A percentile compares a stretch with the other conserved stretches of the same genome.
These are phyloP conservation scores for Rhodomyrtus tomentosa DNA, from an alignment of 345 rosid genomes.

Conservation along the genomic window DNA sequence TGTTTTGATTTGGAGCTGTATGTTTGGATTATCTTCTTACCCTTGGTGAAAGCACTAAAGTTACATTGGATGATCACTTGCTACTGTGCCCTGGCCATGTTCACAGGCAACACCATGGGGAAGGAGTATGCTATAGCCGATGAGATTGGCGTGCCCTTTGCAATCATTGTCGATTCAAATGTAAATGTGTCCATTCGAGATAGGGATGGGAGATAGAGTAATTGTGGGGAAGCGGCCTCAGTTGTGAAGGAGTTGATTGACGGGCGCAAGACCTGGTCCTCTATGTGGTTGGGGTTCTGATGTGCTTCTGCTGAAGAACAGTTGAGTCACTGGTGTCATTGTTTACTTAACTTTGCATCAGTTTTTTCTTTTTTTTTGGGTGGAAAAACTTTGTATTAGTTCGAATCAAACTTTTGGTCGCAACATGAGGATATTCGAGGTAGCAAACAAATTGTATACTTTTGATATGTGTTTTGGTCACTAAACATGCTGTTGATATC, in stretches of 20 bases:
- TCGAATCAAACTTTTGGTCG: too few species aligned
- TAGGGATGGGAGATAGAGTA: constrained; percentile 46
- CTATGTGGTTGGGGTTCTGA: constrained; percentile 59
- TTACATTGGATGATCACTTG: not conserved
- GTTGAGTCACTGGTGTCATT: too few species aligned
- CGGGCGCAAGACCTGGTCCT: constrained; percentile 64
- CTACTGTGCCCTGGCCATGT: not conserved
- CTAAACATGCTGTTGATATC: too few species aligned
- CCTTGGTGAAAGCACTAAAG: not conserved
- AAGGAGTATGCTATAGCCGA: constrained; percentile 81
- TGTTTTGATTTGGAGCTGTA: not conserved
- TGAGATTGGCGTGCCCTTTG: constrained; percentile 15
- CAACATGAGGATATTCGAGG: too few species aligned
- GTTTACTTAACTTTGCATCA: too few species aligned
- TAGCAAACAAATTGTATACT: too few species aligned
- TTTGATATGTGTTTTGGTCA: too few species aligned
- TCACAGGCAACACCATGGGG: constrained; percentile 75
- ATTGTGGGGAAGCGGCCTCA: constrained; percentile 47
- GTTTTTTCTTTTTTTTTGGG: too few species aligned
- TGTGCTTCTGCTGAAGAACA: constrained; percentile 18
- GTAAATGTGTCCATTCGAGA: constrained; percentile 72
- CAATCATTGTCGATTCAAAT: constrained; percentile 66
- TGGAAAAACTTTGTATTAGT: too few species aligned
- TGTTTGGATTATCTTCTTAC: not conserved
- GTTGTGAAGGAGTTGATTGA: constrained; percentile 50